Base-by-base conservation (phyloP, 2,329 filamentous ascomycete genomes). In the Xylariaceae sp. region DNA sequence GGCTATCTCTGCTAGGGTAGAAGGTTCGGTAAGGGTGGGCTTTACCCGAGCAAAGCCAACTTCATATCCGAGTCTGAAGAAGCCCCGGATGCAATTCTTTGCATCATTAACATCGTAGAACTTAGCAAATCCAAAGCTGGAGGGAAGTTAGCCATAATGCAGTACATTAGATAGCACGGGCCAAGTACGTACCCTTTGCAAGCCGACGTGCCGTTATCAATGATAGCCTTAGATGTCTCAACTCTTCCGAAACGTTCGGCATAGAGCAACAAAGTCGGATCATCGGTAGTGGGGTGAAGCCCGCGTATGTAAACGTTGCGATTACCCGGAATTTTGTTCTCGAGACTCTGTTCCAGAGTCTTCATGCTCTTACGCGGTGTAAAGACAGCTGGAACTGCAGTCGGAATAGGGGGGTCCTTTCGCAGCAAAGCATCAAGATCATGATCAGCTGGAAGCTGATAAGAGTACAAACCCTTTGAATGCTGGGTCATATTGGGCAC, bases 271-370 rank as follows among this genome's bases (percentile, higher is more conserved):
- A 99, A 80, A 72, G 95, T 88, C 53, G 95, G 89, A 70, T 99
- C 94, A 53, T 95, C 94, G 0, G 93, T 99, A 68, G 95, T 93
- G 0, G 94, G 93, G 64, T 96, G 89, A 63, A 99, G 87, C 15
- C 95, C 95, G 62, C 94, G 90, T 65, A 99, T 97, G 79, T 99
- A 99, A 65, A 99, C 93, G 70, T 99, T 99, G 64, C 92, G 94
- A 72, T 97, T 96, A 50, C 92, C 92, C 52, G 89, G 78, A 59
- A 87, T 94, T 60, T 92, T 89, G 70, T 97, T 97, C 76, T 96
- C 90, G 53, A 99, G 81, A 71, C 92, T 96, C 74, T 96, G 92
- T 64, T 96, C 93, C 34, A 97, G 84, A 48, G 89, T 92, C 81
- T 96, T 90, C 77, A 90, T 85, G 69, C 89, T 89, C 59, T 93